These are phyloP conservation scores for Eucalyptus regnans DNA, from an alignment of 345 rosid species.

Conservation along the genomic window DNA sequence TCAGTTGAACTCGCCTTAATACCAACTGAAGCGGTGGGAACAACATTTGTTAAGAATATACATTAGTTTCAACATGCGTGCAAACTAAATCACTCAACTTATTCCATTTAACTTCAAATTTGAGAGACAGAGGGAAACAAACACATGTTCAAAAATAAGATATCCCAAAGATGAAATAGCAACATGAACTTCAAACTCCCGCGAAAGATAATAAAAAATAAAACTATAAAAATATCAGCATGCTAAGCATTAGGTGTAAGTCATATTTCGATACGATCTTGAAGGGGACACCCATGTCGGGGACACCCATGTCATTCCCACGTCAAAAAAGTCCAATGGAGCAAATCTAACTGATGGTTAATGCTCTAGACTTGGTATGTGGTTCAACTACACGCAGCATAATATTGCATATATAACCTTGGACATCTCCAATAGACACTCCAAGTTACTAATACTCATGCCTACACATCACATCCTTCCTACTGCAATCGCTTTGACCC, in stretches of 20 bases:
- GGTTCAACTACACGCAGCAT: background rate
- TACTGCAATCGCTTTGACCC: background rate
- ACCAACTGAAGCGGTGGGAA: background rate
- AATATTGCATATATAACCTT: background rate
- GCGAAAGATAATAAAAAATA: background rate
- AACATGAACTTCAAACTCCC: background rate
- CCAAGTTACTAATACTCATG: background rate
- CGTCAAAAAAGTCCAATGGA: fast-evolving
- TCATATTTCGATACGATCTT: background rate
- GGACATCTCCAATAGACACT: background rate
- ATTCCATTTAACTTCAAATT: background rate
- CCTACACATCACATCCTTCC: background rate
- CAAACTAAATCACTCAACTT: background rate
- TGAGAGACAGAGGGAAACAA: background rate
- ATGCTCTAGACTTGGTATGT: background rate
- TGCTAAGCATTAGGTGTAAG: background rate
- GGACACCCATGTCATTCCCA: background rate
- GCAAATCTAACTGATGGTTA: background rate
- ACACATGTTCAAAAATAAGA: background rate
- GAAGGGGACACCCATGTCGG: background rate
- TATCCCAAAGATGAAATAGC: background rate
- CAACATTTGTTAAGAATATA: background rate
- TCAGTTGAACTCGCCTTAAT: background rate
- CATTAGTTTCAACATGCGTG: background rate
- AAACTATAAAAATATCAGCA: background rate